These are phyloP conservation scores for Kuraishia capsulata DNA, from an alignment of 805 yeast genomes.

Conservation along the genomic window DNA sequence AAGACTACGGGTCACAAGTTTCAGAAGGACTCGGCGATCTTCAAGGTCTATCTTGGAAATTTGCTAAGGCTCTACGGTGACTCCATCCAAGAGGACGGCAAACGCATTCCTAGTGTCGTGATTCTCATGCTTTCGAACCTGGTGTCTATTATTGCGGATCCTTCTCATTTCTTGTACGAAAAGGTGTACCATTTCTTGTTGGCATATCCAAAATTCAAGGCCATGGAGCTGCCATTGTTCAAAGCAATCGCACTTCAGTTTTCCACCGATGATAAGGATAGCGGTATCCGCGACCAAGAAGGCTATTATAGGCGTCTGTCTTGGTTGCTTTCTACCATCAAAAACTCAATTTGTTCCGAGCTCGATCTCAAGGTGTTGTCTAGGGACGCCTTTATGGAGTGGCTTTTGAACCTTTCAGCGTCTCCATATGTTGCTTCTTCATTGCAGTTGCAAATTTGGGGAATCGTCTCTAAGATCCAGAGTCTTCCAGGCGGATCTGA, in stretches of 20 bases:
- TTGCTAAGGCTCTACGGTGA: conserved; percentile 17
- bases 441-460: conserved; percentile 29
- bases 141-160: conserved; percentile 50
- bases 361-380: conserved; percentile 47
- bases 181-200: conserved; percentile 59
- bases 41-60: conserved; percentile 44
- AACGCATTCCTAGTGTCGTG: conserved; percentile 34
- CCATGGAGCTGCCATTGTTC: conserved; percentile 36
- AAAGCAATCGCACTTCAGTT: conserved; percentile 24
- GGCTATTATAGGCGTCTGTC: conserved; percentile 43
- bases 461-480: conserved; percentile 34
- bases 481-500: conserved; percentile 1
- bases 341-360: conserved; percentile 33
- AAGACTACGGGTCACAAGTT: conserved; percentile 3
- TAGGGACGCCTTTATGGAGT: conserved; percentile 53
- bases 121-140: conserved; percentile 48
- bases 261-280: conserved; percentile 27
- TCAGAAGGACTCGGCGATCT: conserved; percentile 43
- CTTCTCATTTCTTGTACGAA: conserved; percentile 70
- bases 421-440: conserved; percentile 38
- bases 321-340: conserved; percentile 55
- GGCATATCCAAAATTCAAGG: conserved; percentile 36
- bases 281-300: conserved; percentile 15
- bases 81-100: conserved; percentile 10
- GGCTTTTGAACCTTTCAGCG: conserved; percentile 45